These are phyloP conservation scores for Chaetomiaceae sp. DNA, from an alignment of 2,329 filamentous ascomycete genomes.

Conservation along the genomic window DNA sequence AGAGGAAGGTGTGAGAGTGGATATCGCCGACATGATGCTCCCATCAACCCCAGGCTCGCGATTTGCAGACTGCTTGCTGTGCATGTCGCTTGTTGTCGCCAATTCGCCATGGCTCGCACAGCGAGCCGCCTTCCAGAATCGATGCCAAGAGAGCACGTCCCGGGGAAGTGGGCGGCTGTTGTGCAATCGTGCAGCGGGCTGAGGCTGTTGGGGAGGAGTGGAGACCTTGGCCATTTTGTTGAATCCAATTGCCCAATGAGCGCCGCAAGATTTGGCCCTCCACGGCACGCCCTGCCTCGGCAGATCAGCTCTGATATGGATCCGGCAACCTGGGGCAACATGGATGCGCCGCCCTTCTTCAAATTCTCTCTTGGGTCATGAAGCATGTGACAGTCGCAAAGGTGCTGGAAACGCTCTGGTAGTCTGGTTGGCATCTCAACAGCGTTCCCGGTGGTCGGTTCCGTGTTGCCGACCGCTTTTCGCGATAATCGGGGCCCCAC, in stretches of 20 bases:
- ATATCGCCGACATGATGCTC: no score
- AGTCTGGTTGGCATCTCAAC: no score
- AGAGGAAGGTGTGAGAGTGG: conserved; percentile 1
- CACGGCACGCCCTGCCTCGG: conserved; percentile 13
- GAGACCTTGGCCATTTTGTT: conserved; percentile 17
- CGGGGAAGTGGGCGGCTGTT: conserved; percentile 18
- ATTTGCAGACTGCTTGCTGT: background rate
- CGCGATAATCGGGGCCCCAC: no score
- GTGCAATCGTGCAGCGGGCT: conserved; percentile 16
- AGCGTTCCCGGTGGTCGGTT: no score
- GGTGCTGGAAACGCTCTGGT: background rate
- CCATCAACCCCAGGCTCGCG: no score
- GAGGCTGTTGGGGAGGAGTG: conserved; percentile 23
- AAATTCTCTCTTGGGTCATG: background rate
- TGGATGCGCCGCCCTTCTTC: background rate
- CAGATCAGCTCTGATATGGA: conserved; percentile 4
- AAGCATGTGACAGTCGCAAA: conserved; percentile 16
- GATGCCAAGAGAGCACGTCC: conserved; percentile 18
- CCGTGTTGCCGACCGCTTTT: no score
- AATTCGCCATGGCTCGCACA: background rate
- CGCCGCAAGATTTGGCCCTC: background rate
- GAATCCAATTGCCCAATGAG: conserved; percentile 22
- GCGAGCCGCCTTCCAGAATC: background rate
- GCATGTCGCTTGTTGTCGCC: no score
- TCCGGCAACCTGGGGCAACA: background rate